A percentile compares a stretch with the other conserved stretches of the same genome.
phyloP scores from a whole-genome alignment of 768 basidiomycete genomes.

The Chalciporus chontae region DNA sequence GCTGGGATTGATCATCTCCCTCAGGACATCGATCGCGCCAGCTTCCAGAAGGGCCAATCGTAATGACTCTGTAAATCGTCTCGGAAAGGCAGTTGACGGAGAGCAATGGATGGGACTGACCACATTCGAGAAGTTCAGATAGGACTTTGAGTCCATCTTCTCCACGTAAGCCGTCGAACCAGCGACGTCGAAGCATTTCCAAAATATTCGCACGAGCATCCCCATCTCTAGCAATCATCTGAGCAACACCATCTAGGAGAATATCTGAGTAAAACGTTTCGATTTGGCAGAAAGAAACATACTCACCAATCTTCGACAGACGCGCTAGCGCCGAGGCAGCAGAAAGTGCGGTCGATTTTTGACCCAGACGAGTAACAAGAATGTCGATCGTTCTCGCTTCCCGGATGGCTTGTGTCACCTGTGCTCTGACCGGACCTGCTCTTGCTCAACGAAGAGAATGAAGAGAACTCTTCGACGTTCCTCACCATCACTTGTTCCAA shows the following conservation, averaged over 20 bases:
- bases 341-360: slow-evolving; percentile 15
- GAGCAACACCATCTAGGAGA: slow-evolving; percentile 16
- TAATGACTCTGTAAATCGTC: slow-evolving; percentile 10
- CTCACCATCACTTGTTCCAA: slow-evolving; percentile 13
- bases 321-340: slow-evolving; percentile 18
- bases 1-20: slow-evolving; percentile 13
- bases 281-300: not conserved
- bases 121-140: slow-evolving; percentile 14
- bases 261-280: not conserved
- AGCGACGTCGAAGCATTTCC: slow-evolving; percentile 22
- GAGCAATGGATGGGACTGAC: slow-evolving; percentile 7
- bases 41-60: slow-evolving; percentile 13
- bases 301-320: slow-evolving; percentile 21
- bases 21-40: slow-evolving; percentile 11
- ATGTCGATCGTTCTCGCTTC: slow-evolving; percentile 10
- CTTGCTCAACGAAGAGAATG: not conserved
- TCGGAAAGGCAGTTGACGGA: not conserved
- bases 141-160: slow-evolving; percentile 26
- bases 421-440: not conserved
- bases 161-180: slow-evolving; percentile 27
- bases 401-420: slow-evolving; percentile 15
- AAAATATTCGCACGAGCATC: slow-evolving; percentile 9
- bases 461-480: not conserved
- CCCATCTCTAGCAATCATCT: slow-evolving; percentile 3
- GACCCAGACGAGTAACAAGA: slow-evolving; percentile 15